Base-by-base conservation (phyloP, 2,329 filamentous ascomycete genomes). In the Penicillium sp. region DNA sequence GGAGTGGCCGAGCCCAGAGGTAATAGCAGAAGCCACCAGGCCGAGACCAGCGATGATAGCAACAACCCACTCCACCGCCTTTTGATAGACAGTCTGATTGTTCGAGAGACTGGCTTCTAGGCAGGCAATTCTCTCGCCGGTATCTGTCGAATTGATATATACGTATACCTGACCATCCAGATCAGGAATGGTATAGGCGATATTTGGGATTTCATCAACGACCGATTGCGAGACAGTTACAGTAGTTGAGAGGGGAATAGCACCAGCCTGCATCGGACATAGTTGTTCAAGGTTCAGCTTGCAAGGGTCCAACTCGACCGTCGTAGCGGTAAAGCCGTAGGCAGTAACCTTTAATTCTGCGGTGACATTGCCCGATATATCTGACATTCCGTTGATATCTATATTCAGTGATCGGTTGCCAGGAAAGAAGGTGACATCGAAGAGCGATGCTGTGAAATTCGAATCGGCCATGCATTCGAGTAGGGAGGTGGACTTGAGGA, bases 101-200 rank as follows among this genome's bases (percentile, higher is more conserved):
- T 97, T 97, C 64, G 91, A 95, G 54, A 97, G 81, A 60, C 86
- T 81, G 49, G 91, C 91, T 77, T 96, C 89, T 52, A 97, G 85
- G 71, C 93, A 97, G 56, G 92, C 91, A 52, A 95, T 83, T 65
- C 81, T 85, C 51, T 82, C 75, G 53, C 81, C 79, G 1, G 82
- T 84, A 14, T 81, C 76, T 5, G 83, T 87, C 62, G 83, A 80
- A 70, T 90, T 93, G 79, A 97, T 90, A 66, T 86, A 87, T 66
- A 97, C 85, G 66, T 83, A 85, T 52, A 96, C 89, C 52, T 84
- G 87, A 60, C 91, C 91, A 72, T 97, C 93, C 54, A 97, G 81
- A 79, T 97, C 93, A 49, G 92, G 92, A 45, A 97, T 88, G 51
- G 83, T 87, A 76, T 94, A 97, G 52, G 91, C 89, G 67, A 97